Base-by-base conservation (phyloP, 31 red algal genomes). In the Odonthalia washingtoniensis region DNA sequence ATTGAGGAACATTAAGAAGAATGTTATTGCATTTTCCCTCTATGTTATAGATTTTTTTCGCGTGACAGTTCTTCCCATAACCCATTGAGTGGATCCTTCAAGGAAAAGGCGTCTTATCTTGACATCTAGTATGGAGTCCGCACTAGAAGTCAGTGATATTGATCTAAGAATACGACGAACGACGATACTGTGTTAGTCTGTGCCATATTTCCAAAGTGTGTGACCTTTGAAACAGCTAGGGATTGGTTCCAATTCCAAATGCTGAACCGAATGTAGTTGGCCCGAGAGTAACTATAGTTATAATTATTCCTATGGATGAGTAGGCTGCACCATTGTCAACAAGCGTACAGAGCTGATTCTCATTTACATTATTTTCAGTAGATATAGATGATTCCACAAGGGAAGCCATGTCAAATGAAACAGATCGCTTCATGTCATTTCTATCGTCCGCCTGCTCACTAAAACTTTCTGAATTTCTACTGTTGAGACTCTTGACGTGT, bases 1-100 rank as follows among this genome's bases (percentile, higher is more conserved):
- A n/a, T n/a, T n/a, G n/a, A n/a, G n/a, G n/a, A n/a, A n/a, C n/a
- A n/a, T n/a, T n/a, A n/a, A n/a, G n/a, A n/a, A n/a, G n/a, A n/a
- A n/a, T n/a, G n/a, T n/a, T n/a, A n/a, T n/a, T n/a, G n/a, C n/a
- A n/a, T n/a, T n/a, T n/a, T n/a, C n/a, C n/a, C n/a, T n/a, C n/a
- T n/a, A n/a, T n/a, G n/a, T n/a, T n/a, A n/a, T n/a, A n/a, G n/a
- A n/a, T n/a, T n/a, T n/a, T n/a, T 61, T 14, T 61, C 24, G 52
- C 16, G 66, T 70, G 27, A 70, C 66, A 36, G 9, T 70, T 70
- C 27, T 70, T 9, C 66, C 66, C 9, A 70, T 36, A 70, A 70
- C 66, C 66, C 66, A 70, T 70, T 70, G 66, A 36, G 16, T 33
- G 6, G 66, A 70, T 33, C 66, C 9, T 21, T 70, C 66, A 28